Percentiles rank a stretch among this genome's conserved stretches.
Evolutionary conservation across 345 rosid genomes (phyloP).

Genomic region (Pistacia integerrima): DNA sequence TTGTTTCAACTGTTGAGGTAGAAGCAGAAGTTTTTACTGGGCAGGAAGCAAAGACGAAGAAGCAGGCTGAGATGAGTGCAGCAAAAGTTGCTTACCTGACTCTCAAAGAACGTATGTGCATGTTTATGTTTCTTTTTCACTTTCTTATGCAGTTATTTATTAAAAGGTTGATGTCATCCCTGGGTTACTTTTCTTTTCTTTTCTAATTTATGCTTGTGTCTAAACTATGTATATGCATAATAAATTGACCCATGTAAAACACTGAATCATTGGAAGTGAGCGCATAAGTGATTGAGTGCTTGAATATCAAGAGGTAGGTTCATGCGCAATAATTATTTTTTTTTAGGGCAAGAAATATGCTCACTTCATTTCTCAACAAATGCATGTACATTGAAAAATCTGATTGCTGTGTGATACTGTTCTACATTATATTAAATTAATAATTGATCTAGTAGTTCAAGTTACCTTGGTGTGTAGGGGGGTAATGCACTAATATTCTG

Average conservation of each 20-base stretch:
- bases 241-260: background rate
- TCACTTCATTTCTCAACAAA: too few relatives aligned
- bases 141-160: background rate
- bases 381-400: too few relatives aligned
- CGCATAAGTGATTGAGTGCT: too few relatives aligned
- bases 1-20: slow-evolving; percentile 53
- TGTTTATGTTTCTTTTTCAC: background rate
- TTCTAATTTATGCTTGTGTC: background rate
- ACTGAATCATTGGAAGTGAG: background rate
- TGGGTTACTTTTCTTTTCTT: background rate
- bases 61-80: slow-evolving; percentile 62
- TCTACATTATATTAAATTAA: too few relatives aligned
- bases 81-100: slow-evolving; percentile 67
- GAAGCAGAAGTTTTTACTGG: slow-evolving; percentile 45
- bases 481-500: too few relatives aligned
- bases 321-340: too few relatives aligned
- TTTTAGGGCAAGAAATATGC: too few relatives aligned
- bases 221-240: background rate
- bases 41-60: slow-evolving; percentile 53
- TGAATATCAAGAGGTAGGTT: too few relatives aligned
- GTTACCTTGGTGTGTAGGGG: too few relatives aligned
- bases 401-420: too few relatives aligned
- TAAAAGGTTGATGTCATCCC: background rate
- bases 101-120: slow-evolving; percentile 37
- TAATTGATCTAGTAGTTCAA: too few relatives aligned